Conservation (phyloP, 495 filamentous ascomycete species). For the Neohortaea acidophila region DNA sequence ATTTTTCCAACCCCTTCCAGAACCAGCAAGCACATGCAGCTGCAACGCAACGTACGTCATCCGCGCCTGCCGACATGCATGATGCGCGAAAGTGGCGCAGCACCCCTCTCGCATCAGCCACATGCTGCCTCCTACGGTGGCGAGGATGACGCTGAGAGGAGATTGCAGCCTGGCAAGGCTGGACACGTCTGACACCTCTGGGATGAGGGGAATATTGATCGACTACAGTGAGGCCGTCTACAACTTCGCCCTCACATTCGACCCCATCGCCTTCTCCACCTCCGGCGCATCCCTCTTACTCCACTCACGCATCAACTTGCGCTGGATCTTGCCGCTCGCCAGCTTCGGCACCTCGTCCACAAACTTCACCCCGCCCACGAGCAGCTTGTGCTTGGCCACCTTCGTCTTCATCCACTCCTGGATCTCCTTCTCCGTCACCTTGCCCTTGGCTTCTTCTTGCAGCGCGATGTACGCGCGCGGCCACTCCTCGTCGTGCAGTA, state of each 20-base stretch:
- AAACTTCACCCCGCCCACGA: slow-evolving; percentile 25
- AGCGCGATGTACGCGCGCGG: slow-evolving; percentile 24
- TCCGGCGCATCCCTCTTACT: slow-evolving; percentile 23
- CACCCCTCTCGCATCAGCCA: too few relatives aligned
- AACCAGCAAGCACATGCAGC: too few relatives aligned
- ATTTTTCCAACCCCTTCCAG: too few relatives aligned
- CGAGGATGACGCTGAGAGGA: too few relatives aligned
- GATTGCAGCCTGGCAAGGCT: too few relatives aligned
- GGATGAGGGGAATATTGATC: too few relatives aligned
- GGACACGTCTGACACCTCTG: too few relatives aligned
- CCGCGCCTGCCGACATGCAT: too few relatives aligned
- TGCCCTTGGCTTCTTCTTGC: slow-evolving; percentile 22
- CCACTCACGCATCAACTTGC: slow-evolving; percentile 25
- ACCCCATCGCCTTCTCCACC: slow-evolving; percentile 11
- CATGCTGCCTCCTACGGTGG: too few relatives aligned
- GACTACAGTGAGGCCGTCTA: too few relatives aligned
- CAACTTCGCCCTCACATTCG: slow-evolving; percentile 7
- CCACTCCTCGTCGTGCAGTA: slow-evolving; percentile 22
- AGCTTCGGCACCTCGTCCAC: slow-evolving; percentile 26
- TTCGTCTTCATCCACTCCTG: slow-evolving; percentile 22
- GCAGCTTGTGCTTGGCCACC: slow-evolving; percentile 26
- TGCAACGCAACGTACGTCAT: too few relatives aligned
- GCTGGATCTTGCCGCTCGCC: slow-evolving; percentile 25
- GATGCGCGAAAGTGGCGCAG: too few relatives aligned
- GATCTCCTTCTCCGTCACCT: slow-evolving; percentile 19